Percentiles rank a stretch among this genome's conserved stretches.
phyloP scores from a whole-genome alignment of 2,329 filamentous ascomycete species.

The Aschersonia sp. region DNA sequence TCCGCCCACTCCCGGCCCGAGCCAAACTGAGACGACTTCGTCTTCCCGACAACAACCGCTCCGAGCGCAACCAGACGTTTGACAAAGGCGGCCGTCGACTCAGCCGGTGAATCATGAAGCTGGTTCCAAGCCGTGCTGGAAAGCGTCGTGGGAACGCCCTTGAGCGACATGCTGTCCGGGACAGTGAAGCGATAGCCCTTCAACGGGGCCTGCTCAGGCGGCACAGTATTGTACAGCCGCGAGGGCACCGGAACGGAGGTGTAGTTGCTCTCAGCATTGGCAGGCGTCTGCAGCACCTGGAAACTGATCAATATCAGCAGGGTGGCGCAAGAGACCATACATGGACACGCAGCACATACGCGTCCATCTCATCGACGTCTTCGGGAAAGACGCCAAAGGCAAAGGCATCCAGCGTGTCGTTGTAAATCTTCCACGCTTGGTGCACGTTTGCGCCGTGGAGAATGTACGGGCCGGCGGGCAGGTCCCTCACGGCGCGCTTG shows the following conservation, averaged over 20 bases:
- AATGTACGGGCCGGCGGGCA: slow-evolving; percentile 26
- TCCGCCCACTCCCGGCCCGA: slow-evolving; percentile 27
- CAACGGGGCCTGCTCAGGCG: slow-evolving; percentile 16
- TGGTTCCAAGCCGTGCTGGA: slow-evolving; percentile 45
- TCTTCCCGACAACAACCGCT: slow-evolving; percentile 39
- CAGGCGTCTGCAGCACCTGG: slow-evolving; percentile 1
- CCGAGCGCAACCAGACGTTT: slow-evolving; percentile 44
- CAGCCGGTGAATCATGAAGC: slow-evolving; percentile 29
- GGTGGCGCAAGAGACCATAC: background rate
- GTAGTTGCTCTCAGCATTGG: background rate
- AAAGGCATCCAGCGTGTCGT: slow-evolving; percentile 21
- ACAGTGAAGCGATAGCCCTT: slow-evolving; percentile 22
- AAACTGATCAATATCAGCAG: slow-evolving; percentile 5
- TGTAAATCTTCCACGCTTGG: slow-evolving; percentile 26
- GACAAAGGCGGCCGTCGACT: slow-evolving; percentile 32
- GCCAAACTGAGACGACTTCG: slow-evolving; percentile 33
- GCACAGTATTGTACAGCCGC: slow-evolving; percentile 16
- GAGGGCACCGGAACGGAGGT: slow-evolving; percentile 23
- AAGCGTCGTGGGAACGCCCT: slow-evolving; percentile 38
- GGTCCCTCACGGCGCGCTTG: slow-evolving; percentile 6
- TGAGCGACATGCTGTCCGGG: slow-evolving; percentile 17
- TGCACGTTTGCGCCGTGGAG: slow-evolving; percentile 24
- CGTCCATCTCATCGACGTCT: slow-evolving; percentile 4
- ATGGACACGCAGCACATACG: background rate
- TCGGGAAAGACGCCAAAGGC: slow-evolving; percentile 21